Evolutionary conservation across 2,329 filamentous ascomycete species (phyloP).

Genomic region (Aureobasidium sp.): DNA sequence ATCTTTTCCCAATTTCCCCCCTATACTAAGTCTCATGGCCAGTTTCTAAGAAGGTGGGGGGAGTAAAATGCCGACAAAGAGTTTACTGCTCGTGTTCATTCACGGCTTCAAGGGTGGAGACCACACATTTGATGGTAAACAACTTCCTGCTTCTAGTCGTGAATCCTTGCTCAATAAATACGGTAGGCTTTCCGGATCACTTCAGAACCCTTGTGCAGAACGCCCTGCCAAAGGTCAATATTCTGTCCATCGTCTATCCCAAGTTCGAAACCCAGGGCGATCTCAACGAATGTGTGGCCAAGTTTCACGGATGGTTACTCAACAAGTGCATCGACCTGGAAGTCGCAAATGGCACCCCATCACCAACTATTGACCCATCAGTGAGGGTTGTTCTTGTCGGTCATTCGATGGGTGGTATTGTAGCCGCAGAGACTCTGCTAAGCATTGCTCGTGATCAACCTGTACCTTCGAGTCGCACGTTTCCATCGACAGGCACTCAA

Average conservation of each 20-base stretch:
- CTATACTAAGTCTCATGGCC: not conserved
- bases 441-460: slow-evolving; percentile 62
- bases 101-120: slow-evolving; percentile 86
- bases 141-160: not conserved
- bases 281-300: slow-evolving; percentile 60
- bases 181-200: slow-evolving; percentile 57
- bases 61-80: slow-evolving; percentile 44
- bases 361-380: slow-evolving; percentile 78
- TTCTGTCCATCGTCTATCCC: slow-evolving; percentile 66
- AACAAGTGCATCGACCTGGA: slow-evolving; percentile 93
- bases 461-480: slow-evolving; percentile 26
- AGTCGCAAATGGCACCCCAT: slow-evolving; percentile 70
- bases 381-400: slow-evolving; percentile 77
- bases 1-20: not conserved
- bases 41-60: not conserved
- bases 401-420: slow-evolving; percentile 87
- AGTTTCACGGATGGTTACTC: slow-evolving; percentile 76
- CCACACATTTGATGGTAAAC: slow-evolving; percentile 58
- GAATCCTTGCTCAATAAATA: not conserved
- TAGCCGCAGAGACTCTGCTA: slow-evolving; percentile 81
- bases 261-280: slow-evolving; percentile 78
- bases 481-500: slow-evolving; percentile 13
- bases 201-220: slow-evolving; percentile 57
- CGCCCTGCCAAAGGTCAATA: slow-evolving; percentile 61
- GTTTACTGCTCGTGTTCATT: slow-evolving; percentile 73